Conservation (phyloP, 2,329 filamentous ascomycete genomes). For the Fusarium bactridioides region DNA sequence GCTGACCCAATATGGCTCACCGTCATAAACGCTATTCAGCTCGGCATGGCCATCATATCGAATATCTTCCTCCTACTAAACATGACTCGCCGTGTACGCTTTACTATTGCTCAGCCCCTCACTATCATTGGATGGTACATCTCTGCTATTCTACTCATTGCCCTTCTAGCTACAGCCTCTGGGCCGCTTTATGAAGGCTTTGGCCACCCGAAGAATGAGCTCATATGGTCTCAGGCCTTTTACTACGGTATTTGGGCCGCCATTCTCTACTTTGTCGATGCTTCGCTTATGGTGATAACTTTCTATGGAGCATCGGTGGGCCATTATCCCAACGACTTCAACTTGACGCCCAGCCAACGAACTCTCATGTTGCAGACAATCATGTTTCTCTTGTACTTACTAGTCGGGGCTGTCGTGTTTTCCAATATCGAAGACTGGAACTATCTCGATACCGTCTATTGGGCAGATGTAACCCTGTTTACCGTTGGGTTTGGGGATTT, state of each 20-base stretch:
- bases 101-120: constrained; percentile 81
- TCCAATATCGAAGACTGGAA: constrained; percentile 75
- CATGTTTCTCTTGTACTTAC: constrained; percentile 81
- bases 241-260: constrained; percentile 87
- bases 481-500: constrained; percentile 71
- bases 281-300: constrained; percentile 79
- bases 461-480: constrained; percentile 76
- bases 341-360: constrained; percentile 79
- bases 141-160: constrained; percentile 70
- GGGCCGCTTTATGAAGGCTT: constrained; percentile 58
- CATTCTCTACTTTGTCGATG: constrained; percentile 79
- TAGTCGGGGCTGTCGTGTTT: constrained; percentile 80
- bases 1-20: constrained; percentile 78
- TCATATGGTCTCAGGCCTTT: constrained; percentile 80
- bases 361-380: constrained; percentile 93
- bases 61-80: constrained; percentile 87
- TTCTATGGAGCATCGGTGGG: constrained; percentile 75
- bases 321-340: constrained; percentile 81
- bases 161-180: constrained; percentile 70
- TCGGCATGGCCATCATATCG: constrained; percentile 77
- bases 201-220: constrained; percentile 54
- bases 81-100: constrained; percentile 82
- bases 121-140: constrained; percentile 84
- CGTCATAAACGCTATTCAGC: constrained; percentile 78
- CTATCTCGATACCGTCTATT: constrained; percentile 81